Percentiles rank a stretch among this genome's conserved stretches.
Conservation (phyloP, 2,329 filamentous ascomycete species). For the Fusarium devonianum region DNA sequence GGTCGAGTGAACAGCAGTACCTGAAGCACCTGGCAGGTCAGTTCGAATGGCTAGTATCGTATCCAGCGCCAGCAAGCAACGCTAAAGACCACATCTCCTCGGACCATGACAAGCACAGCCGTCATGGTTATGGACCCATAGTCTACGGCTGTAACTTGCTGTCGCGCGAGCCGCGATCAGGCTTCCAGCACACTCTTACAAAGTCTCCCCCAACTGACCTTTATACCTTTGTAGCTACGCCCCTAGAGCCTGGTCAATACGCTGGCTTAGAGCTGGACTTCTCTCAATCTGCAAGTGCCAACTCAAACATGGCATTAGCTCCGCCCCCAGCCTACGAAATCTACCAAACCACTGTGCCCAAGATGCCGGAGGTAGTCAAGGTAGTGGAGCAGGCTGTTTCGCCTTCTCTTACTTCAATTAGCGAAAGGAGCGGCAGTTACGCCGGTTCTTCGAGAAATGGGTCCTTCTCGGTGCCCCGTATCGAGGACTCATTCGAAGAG, state of each 20-base stretch:
- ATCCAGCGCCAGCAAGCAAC: conserved; percentile 43
- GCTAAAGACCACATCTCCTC: conserved; percentile 26
- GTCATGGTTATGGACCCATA: conserved; percentile 38
- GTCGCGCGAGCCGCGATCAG: conserved; percentile 43
- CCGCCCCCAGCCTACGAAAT: conserved; percentile 38
- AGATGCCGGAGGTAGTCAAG: conserved; percentile 42
- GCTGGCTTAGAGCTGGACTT: conserved; percentile 25
- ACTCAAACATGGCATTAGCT: conserved; percentile 36
- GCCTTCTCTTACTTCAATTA: conserved; percentile 43
- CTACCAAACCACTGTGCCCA: conserved; percentile 36
- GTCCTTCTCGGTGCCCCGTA: conserved; percentile 54
- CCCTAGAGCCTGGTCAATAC: conserved; percentile 44
- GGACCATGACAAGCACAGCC: conserved; percentile 16
- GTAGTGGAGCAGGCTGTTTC: conserved; percentile 46
- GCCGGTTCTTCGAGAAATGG: conserved; percentile 43
- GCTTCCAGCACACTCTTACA: conserved; percentile 28
- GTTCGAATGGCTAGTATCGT: conserved; percentile 59
- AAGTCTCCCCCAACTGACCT: conserved; percentile 44
- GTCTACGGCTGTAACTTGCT: conserved; percentile 63
- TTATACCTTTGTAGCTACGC: conserved; percentile 58
- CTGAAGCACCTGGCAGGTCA: conserved; percentile 56
- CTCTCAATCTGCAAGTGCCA: conserved; percentile 16
- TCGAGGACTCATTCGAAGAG: conserved; percentile 70
- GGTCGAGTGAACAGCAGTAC: conserved; percentile 46
- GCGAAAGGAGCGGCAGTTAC: conserved; percentile 46